Evolutionary conservation across 306 rosid species (phyloP).

Genomic region (cucumber (Cucumis sativus)): DNA sequence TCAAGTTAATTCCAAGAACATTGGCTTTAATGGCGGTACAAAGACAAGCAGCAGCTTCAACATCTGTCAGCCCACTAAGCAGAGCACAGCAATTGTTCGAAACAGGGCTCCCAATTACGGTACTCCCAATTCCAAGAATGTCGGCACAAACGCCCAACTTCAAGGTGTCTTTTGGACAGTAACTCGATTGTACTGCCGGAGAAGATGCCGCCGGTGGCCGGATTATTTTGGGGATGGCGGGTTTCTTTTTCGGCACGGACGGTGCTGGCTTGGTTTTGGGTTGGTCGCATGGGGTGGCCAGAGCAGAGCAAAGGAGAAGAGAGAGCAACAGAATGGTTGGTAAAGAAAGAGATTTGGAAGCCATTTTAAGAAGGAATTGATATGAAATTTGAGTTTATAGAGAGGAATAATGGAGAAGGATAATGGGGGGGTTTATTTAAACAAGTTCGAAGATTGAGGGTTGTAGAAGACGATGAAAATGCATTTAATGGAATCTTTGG

Average conservation of each 20-base stretch:
- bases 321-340: conserved; percentile 26
- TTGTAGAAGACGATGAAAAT: neutral
- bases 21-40: conserved; percentile 74
- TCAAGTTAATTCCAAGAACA: conserved; percentile 56
- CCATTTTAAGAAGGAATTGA: conserved; percentile 12
- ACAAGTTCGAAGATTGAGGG: neutral
- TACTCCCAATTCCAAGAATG: conserved; percentile 35
- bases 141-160: conserved; percentile 55
- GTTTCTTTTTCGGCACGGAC: neutral
- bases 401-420: neutral
- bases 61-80: conserved; percentile 45
- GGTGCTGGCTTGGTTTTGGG: conserved; percentile 7
- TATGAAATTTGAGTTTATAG: neutral
- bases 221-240: neutral
- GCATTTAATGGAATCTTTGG: neutral
- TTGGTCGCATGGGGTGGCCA: conserved; percentile 22
- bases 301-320: conserved; percentile 32
- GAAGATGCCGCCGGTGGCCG: neutral
- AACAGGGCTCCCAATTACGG: conserved; percentile 33
- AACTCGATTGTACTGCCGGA: neutral
- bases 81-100: conserved; percentile 48
- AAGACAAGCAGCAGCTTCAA: conserved; percentile 64
- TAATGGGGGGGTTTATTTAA: neutral
- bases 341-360: conserved; percentile 35
- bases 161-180: conserved; percentile 52